A percentile compares a stretch with the other conserved stretches of the same genome.
Evolutionary conservation across 805 yeast species (phyloP).

Genomic region (Candida piceae): DNA sequence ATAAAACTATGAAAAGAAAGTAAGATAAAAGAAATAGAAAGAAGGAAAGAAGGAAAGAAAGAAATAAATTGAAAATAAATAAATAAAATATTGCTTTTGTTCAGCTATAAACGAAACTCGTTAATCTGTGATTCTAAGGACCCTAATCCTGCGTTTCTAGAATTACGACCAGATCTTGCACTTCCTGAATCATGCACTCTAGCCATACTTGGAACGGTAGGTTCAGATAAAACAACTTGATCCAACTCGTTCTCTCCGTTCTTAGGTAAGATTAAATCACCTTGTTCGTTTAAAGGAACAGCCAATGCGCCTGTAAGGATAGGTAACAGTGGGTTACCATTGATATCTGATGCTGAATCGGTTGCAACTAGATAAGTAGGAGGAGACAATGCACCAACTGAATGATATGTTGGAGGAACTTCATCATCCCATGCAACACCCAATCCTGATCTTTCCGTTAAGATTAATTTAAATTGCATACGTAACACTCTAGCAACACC

Average conservation of each 20-base stretch:
- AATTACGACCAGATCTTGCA: background rate
- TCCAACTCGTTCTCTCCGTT: too few relatives aligned
- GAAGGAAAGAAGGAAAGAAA: slow-evolving; percentile 2
- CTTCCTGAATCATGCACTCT: slow-evolving; percentile 4
- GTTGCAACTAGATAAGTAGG: slow-evolving; percentile 60
- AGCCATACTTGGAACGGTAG: slow-evolving; percentile 11
- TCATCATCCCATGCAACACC: slow-evolving; percentile 99
- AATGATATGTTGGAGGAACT: slow-evolving; percentile 94
- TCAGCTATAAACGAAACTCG: background rate
- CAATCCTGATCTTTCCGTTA: slow-evolving; percentile 89
- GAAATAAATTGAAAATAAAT: too few relatives aligned
- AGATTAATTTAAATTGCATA: slow-evolving; percentile 83
- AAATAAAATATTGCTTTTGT: too few relatives aligned
- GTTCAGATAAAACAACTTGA: slow-evolving; percentile 13
- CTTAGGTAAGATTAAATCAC: too few relatives aligned
- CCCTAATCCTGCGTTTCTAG: background rate
- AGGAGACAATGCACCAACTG: slow-evolving; percentile 78
- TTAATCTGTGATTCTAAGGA: background rate
- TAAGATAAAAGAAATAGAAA: too few relatives aligned
- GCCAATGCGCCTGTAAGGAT: slow-evolving; percentile 14
- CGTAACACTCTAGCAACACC: slow-evolving; percentile 93
- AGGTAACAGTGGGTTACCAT: slow-evolving; percentile 9
- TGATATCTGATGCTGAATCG: slow-evolving; percentile 2
- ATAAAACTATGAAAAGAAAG: too few relatives aligned
- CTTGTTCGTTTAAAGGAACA: slow-evolving; percentile 16